These are phyloP conservation scores for Hypoxylon sp. DNA, from an alignment of 2,329 filamentous ascomycete genomes.

Conservation along the genomic window DNA sequence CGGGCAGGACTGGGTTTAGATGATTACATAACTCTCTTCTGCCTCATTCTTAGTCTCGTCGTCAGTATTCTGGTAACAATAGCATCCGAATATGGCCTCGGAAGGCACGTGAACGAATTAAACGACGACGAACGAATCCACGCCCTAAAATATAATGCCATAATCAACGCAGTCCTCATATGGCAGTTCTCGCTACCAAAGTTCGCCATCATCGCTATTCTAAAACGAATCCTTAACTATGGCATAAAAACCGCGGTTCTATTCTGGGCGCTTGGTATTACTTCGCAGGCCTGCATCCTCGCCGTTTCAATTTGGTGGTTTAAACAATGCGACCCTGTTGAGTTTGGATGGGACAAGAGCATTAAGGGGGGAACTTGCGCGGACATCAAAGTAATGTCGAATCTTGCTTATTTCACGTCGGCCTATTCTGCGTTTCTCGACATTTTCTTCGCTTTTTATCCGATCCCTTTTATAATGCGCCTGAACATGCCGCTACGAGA, in stretches of 20 bases:
- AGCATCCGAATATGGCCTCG: conserved; percentile 50
- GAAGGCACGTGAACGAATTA: conserved; percentile 47
- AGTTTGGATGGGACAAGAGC: conserved; percentile 50
- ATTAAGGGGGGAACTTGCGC: conserved; percentile 50
- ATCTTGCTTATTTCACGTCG: conserved; percentile 53
- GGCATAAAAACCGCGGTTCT: conserved; percentile 50
- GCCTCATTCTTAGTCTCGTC: conserved; percentile 50
- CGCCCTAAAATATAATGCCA: conserved; percentile 53
- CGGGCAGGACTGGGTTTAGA: conserved; percentile 51
- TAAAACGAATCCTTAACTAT: conserved; percentile 54
- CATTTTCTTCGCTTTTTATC: conserved; percentile 54
- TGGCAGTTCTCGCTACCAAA: conserved; percentile 57
- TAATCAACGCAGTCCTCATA: conserved; percentile 53
- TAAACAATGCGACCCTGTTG: conserved; percentile 51
- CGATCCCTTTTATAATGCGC: conserved; percentile 54
- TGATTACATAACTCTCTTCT: conserved; percentile 53
- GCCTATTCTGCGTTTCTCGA: conserved; percentile 53
- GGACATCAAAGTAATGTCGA: conserved; percentile 43
- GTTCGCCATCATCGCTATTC: conserved; percentile 54
- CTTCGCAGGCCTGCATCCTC: conserved; percentile 53
- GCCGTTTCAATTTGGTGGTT: conserved; percentile 54
- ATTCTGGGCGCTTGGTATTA: conserved; percentile 53
- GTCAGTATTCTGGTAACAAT: conserved; percentile 53
- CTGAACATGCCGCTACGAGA: conserved; percentile 52
- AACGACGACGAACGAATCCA: conserved; percentile 31